Evolutionary conservation across 2,329 filamentous ascomycete species (phyloP).

Genomic region (Neopestalotiopsis sp.): DNA sequence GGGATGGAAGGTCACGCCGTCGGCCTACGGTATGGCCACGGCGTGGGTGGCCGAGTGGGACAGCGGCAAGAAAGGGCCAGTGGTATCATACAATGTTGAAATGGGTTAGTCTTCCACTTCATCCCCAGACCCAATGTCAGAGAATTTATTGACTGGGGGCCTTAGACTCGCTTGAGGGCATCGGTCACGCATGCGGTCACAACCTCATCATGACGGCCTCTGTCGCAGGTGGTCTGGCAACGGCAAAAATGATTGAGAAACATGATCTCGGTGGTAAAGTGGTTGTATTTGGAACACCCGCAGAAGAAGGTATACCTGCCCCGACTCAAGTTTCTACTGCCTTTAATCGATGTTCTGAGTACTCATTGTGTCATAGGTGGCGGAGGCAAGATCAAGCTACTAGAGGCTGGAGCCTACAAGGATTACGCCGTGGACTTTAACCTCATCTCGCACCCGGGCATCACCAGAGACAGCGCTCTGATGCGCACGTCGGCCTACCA

Average conservation of each 20-base stretch:
- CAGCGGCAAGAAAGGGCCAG: slow-evolving; percentile 50
- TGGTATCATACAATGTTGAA: slow-evolving; percentile 52
- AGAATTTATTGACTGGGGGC: slow-evolving; percentile 22
- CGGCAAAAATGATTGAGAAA: slow-evolving; percentile 48
- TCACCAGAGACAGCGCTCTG: slow-evolving; percentile 49
- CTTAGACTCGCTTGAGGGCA: slow-evolving; percentile 52
- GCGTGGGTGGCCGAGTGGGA: slow-evolving; percentile 59
- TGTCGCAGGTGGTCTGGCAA: slow-evolving; percentile 51
- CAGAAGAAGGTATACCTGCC: slow-evolving; percentile 49
- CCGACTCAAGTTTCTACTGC: too few relatives aligned
- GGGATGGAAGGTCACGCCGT: slow-evolving; percentile 57
- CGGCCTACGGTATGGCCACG: slow-evolving; percentile 57
- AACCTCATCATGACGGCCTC: slow-evolving; percentile 59
- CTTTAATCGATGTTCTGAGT: not conserved
- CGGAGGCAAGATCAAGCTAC: slow-evolving; percentile 55
- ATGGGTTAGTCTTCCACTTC: slow-evolving; percentile 41
- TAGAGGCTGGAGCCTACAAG: slow-evolving; percentile 50
- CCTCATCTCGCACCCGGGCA: slow-evolving; percentile 49
- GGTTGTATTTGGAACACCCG: slow-evolving; percentile 57
- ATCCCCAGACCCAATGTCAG: not conserved
- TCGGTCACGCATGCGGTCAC: slow-evolving; percentile 61
- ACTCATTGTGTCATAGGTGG: slow-evolving; percentile 36
- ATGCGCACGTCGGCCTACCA: slow-evolving; percentile 58
- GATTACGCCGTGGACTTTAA: slow-evolving; percentile 44
- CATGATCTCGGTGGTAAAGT: slow-evolving; percentile 49